Evolutionary conservation across 208 protist genomes (phyloP).

Genomic region (Acanthamoeba lenticulata): DNA sequence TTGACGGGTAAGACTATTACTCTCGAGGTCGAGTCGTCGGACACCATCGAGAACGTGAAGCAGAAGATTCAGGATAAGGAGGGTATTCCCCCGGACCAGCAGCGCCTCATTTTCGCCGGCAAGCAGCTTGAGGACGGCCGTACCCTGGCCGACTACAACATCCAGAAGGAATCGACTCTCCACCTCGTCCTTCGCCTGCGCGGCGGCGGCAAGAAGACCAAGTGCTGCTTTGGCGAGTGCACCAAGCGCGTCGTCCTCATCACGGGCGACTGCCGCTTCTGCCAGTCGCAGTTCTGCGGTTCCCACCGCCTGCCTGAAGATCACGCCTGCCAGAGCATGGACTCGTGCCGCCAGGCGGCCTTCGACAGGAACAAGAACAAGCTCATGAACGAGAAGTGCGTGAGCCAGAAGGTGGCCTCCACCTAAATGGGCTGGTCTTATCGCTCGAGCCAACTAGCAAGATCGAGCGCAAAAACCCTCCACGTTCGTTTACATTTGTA

Average conservation of each 20-base stretch:
- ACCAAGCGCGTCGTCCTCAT: constrained; percentile 70
- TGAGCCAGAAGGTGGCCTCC: constrained; percentile 73
- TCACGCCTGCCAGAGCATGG: constrained; percentile 80
- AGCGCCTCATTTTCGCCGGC: constrained; percentile 90
- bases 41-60: background rate
- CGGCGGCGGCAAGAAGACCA: constrained; percentile 88
- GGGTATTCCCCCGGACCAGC: constrained; percentile 82
- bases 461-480: background rate
- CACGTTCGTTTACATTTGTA: background rate
- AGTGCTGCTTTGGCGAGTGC: constrained; percentile 79
- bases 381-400: constrained; percentile 77
- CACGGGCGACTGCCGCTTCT: constrained; percentile 84
- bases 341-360: constrained; percentile 71
- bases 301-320: constrained; percentile 80
- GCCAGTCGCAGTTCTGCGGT: constrained; percentile 73
- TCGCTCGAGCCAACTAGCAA: background rate
- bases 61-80: constrained; percentile 4
- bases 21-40: background rate
- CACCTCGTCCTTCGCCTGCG: constrained; percentile 90
- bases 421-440: too few species aligned
- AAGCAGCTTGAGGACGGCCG: constrained; percentile 87
- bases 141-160: constrained; percentile 93
- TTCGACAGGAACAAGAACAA: constrained; percentile 77
- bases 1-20: constrained; percentile 86
- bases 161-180: constrained; percentile 89